phyloP scores from a whole-genome alignment of 2,329 filamentous ascomycete genomes.

The Zymoseptoria passerinii region DNA sequence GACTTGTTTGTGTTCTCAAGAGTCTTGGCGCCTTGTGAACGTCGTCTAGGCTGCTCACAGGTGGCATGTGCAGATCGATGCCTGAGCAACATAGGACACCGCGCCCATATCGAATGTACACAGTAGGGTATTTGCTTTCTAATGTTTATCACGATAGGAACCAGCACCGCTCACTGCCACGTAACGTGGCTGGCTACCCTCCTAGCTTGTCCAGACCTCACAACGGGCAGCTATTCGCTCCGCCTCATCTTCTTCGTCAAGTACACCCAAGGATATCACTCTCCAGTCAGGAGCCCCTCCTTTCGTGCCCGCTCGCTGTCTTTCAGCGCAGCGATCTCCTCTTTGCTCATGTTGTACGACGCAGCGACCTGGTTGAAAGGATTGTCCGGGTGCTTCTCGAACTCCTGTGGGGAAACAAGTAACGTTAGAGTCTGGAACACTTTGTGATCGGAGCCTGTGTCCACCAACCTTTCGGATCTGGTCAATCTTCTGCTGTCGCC shows the following conservation, averaged over 20 bases:
- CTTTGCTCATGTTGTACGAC: conserved; percentile 66
- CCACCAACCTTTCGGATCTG: conserved; percentile 56
- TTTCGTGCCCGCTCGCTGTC: conserved; percentile 30
- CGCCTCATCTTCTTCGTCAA: neutral
- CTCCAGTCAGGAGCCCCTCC: conserved; percentile 20
- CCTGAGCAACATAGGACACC: too few relatives aligned
- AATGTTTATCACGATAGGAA: neutral
- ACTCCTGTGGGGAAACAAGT: conserved; percentile 50
- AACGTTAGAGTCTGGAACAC: neutral
- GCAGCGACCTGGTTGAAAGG: conserved; percentile 82
- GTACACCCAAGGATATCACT: neutral
- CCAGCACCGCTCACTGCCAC: neutral
- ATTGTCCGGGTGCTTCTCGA: conserved; percentile 89
- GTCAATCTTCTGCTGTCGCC: conserved; percentile 76
- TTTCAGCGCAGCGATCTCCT: conserved; percentile 62
- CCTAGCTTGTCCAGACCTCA: too few relatives aligned
- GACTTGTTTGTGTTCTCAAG: too few relatives aligned
- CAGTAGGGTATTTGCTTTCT: neutral
- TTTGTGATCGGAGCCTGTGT: neutral
- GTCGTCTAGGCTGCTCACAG: too few relatives aligned
- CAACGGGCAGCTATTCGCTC: neutral
- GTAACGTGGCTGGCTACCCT: too few relatives aligned
- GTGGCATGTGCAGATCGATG: too few relatives aligned
- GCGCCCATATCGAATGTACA: too few relatives aligned
- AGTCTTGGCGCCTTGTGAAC: too few relatives aligned